Evolutionary conservation across 495 filamentous ascomycete species (phyloP).

Genomic region (Penicillium macrosclerotiorum): DNA sequence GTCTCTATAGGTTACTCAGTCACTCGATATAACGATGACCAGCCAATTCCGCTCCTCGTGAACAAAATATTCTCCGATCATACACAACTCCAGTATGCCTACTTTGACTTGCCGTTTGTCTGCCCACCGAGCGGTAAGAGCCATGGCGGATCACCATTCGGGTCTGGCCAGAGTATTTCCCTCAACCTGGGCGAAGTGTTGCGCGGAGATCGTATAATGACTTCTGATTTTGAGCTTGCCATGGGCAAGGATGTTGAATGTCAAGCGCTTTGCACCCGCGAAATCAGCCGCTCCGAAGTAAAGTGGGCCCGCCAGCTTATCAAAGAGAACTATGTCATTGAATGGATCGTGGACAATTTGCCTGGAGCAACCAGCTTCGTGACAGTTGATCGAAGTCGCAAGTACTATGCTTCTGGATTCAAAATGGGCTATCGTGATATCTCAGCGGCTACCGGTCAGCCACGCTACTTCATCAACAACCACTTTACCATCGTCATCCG

Average conservation of each 20-base stretch:
- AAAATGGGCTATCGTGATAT: conserved; percentile 81
- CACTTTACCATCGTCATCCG: conserved; percentile 87
- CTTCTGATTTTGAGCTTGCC: conserved; percentile 79
- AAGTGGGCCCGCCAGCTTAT: conserved; percentile 73
- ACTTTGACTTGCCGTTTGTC: conserved; percentile 89
- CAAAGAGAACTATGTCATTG: conserved; percentile 79
- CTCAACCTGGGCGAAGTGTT: conserved; percentile 93
- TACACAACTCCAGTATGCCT: conserved; percentile 90
- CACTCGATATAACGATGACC: conserved; percentile 75
- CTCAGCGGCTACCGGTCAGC: conserved; percentile 55
- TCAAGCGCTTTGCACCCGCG: conserved; percentile 68
- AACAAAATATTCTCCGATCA: conserved; percentile 96
- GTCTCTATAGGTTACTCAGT: conserved; percentile 62
- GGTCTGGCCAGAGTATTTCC: conserved; percentile 77
- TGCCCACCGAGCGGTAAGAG: conserved; percentile 74
- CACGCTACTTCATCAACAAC: conserved; percentile 83
- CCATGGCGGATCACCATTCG: conserved; percentile 66
- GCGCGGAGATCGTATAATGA: conserved; percentile 85
- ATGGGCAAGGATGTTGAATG: conserved; percentile 82
- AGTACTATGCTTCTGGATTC: conserved; percentile 95
- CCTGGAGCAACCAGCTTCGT: conserved; percentile 93
- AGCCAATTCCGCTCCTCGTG: conserved; percentile 82
- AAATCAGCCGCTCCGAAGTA: conserved; percentile 63
- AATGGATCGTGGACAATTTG: conserved; percentile 96
- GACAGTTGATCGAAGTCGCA: conserved; percentile 80